phyloP scores from a whole-genome alignment of 352 stramenopile genomes.

The Blastocystis sp. region DNA sequence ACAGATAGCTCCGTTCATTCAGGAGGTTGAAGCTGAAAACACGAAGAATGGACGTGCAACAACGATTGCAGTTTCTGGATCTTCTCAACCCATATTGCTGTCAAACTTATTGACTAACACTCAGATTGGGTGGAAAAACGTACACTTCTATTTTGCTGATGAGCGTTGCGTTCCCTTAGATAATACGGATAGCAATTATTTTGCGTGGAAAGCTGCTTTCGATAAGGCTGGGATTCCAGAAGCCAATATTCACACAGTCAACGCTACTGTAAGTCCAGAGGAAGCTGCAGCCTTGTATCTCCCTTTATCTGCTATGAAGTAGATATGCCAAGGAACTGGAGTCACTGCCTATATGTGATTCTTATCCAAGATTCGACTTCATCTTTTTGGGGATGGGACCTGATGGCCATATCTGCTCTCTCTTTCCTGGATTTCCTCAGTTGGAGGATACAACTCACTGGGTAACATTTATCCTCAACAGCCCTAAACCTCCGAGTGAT shows the following conservation, averaged over 20 bases:
- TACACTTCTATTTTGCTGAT: constrained; percentile 93
- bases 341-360: constrained; percentile 56
- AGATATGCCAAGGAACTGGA: constrained; percentile 67
- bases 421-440: constrained; percentile 88
- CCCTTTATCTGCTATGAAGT: constrained; percentile 68
- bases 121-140: constrained; percentile 83
- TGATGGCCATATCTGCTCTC: constrained; percentile 93
- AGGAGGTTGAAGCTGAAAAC: not conserved
- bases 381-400: constrained; percentile 91
- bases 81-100: constrained; percentile 74
- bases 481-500: constrained; percentile 87
- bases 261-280: constrained; percentile 75
- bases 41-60: constrained; percentile 61
- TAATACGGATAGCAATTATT: constrained; percentile 88
- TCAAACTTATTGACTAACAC: constrained; percentile 27
- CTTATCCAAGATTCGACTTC: constrained; percentile 81
- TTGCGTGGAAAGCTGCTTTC: constrained; percentile 79
- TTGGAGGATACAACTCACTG: constrained; percentile 76
- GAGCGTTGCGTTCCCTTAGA: constrained; percentile 86
- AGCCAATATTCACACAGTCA: not conserved
- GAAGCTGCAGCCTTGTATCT: constrained; percentile 82
- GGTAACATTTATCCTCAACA: constrained; percentile 89
- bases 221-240: not conserved
- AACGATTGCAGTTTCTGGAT: constrained; percentile 74
- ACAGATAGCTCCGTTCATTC: not conserved